Percentiles rank a stretch among this genome's conserved stretches.
Evolutionary conservation across 495 filamentous ascomycete species (phyloP).

Genomic region (Penicillium nucicola): DNA sequence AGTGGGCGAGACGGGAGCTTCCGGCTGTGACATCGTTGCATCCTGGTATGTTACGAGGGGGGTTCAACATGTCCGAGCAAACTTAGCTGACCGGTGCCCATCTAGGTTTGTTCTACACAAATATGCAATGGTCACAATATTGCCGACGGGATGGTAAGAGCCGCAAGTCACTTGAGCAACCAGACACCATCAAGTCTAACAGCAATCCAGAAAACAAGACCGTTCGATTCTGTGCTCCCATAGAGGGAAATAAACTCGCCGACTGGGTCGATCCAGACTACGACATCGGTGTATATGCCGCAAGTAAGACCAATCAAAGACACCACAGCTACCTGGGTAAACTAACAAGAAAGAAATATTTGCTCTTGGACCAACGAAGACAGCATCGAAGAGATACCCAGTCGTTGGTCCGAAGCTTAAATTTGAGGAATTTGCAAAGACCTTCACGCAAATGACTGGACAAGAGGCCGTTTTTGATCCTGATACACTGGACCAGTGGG

Average conservation of each 20-base stretch:
- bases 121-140: constrained; percentile 17
- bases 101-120: constrained; percentile 18
- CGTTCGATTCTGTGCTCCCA: constrained; percentile 15
- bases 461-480: constrained; percentile 8
- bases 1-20: constrained; percentile 9
- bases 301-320: constrained; percentile 6
- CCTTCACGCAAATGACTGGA: constrained; percentile 12
- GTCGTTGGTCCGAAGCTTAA: constrained; percentile 2
- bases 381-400: constrained; percentile 13
- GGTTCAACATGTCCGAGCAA: too few relatives aligned
- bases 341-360: constrained; percentile 6
- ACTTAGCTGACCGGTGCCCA: too few relatives aligned
- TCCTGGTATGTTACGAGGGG: constrained; percentile 12
- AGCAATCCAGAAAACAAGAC: constrained; percentile 1
- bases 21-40: constrained; percentile 10
- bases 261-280: constrained; percentile 18
- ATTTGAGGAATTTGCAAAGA: constrained; percentile 3
- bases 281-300: constrained; percentile 19
- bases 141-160: background rate
- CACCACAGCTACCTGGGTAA: too few relatives aligned
- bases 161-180: too few relatives aligned
- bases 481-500: constrained; percentile 12
- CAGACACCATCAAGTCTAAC: too few relatives aligned
- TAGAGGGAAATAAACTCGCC: constrained; percentile 6
- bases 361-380: constrained; percentile 10